Percentiles rank a stretch among this genome's conserved stretches.
Conservation (phyloP, 768 basidiomycete genomes). For the Amanita pallidorosea region DNA sequence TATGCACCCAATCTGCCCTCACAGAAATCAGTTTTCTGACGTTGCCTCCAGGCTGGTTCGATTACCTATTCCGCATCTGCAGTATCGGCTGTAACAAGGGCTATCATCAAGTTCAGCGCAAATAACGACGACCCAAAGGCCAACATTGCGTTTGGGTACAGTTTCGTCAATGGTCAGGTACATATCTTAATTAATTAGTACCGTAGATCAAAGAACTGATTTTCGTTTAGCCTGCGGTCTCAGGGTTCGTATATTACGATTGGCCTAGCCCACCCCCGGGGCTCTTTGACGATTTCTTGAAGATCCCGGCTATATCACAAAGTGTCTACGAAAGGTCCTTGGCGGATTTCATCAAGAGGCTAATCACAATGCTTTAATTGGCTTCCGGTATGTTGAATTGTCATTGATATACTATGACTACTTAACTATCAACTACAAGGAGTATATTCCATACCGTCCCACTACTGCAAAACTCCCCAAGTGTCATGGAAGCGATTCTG, state of each 20-base stretch:
- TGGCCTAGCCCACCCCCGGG: constrained; percentile 31
- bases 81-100: constrained; percentile 20
- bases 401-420: constrained; percentile 4
- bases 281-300: constrained; percentile 36
- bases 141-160: constrained; percentile 35
- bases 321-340: constrained; percentile 25
- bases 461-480: constrained; percentile 18
- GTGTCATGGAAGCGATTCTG: constrained; percentile 20
- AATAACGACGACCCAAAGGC: constrained; percentile 42
- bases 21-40: neutral
- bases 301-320: constrained; percentile 21
- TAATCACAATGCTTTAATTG: constrained; percentile 17
- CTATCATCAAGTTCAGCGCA: constrained; percentile 28
- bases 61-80: constrained; percentile 19
- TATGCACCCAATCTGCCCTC: constrained; percentile 15
- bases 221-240: neutral
- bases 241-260: constrained; percentile 32
- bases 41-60: constrained; percentile 32
- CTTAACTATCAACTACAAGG: constrained; percentile 10
- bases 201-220: neutral
- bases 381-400: constrained; percentile 4
- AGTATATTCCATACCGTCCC: constrained; percentile 25
- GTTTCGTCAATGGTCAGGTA: constrained; percentile 24
- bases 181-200: neutral
- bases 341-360: constrained; percentile 20